Conservation (phyloP, 2,329 filamentous ascomycete species). For the Calonectria honghensis region DNA sequence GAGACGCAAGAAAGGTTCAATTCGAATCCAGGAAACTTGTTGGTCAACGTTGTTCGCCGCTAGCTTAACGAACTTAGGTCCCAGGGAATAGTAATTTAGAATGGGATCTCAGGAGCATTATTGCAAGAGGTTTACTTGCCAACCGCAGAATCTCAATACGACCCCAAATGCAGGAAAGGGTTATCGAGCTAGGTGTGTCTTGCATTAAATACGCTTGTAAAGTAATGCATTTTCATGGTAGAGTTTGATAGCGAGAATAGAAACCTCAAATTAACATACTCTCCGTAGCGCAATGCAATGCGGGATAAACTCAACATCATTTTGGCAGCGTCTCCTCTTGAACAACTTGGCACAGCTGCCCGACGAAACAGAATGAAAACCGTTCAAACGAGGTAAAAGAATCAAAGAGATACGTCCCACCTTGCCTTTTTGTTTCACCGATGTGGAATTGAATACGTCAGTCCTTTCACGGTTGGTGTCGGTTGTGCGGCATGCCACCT, state of each 20-base stretch:
- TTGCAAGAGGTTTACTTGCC: no score
- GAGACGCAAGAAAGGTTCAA: conserved; percentile 31
- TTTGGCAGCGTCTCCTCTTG: not conserved
- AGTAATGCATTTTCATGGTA: not conserved
- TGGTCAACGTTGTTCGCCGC: not conserved
- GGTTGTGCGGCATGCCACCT: not conserved
- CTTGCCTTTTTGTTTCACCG: not conserved
- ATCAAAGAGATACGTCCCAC: not conserved
- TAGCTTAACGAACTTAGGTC: no score
- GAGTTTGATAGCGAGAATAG: not conserved
- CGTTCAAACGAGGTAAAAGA: not conserved
- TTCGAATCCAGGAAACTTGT: conserved; percentile 18
- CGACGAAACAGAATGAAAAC: not conserved
- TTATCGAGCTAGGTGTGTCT: no score
- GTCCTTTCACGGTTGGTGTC: not conserved
- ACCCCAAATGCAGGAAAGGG: no score
- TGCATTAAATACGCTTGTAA: not conserved
- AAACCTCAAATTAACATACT: not conserved
- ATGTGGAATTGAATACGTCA: not conserved
- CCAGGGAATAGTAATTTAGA: no score
- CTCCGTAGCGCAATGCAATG: not conserved
- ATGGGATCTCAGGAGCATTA: no score
- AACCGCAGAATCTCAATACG: no score
- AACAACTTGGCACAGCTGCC: not conserved
- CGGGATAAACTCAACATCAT: not conserved